phyloP scores from a whole-genome alignment of 441 rosid genomes.

The Mallotus repandus region DNA sequence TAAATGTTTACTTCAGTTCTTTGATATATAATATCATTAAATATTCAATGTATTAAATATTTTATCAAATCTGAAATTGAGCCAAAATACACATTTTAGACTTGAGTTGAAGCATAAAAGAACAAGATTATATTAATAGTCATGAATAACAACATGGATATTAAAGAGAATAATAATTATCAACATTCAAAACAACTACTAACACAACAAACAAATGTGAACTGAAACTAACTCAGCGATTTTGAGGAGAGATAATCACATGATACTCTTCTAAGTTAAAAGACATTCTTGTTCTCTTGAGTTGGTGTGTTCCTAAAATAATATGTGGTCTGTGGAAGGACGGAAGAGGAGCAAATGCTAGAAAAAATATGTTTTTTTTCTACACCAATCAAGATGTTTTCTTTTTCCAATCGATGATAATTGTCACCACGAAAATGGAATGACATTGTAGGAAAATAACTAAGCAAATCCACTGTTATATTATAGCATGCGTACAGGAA shows the following conservation, averaged over 20 bases:
- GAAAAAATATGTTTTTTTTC: not conserved
- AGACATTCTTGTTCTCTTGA: not conserved
- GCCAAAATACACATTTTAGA: too few relatives aligned
- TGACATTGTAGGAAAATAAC: not conserved
- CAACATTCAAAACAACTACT: too few relatives aligned
- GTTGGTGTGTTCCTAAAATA: not conserved
- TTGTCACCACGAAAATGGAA: not conserved
- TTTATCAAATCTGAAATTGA: too few relatives aligned
- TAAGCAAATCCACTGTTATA: not conserved
- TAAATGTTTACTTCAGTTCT: too few relatives aligned
- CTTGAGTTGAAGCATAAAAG: too few relatives aligned
- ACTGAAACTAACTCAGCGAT: not conserved
- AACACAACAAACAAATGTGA: too few relatives aligned
- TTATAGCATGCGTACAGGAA: not conserved
- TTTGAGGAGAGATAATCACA: not conserved
- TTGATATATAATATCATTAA: too few relatives aligned
- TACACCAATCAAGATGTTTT: not conserved
- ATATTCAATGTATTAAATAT: too few relatives aligned
- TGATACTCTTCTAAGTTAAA: not conserved
- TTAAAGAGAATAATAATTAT: too few relatives aligned
- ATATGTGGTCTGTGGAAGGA: too few relatives aligned
- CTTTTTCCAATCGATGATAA: not conserved
- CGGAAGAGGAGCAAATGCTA: not conserved
- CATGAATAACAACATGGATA: too few relatives aligned
- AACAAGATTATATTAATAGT: too few relatives aligned